phyloP scores from a whole-genome alignment of 306 rosid species.

The Amphicarpaea edgeworthii region DNA sequence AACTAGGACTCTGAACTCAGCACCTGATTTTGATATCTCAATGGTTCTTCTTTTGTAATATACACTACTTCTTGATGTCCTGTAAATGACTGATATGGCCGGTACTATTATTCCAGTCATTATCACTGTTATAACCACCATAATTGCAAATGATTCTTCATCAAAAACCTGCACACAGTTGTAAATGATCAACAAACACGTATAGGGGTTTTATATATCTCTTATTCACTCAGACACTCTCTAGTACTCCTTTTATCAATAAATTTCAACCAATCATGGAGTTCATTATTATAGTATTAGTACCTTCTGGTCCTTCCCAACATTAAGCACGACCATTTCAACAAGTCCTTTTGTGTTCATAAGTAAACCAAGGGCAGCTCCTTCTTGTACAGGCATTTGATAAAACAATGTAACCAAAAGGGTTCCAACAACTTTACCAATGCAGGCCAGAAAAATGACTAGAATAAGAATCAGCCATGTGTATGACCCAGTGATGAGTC shows the following conservation, averaged over 20 bases:
- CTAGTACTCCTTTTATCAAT: too few relatives aligned
- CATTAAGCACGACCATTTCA: slow-evolving; percentile 87
- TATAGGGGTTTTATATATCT: too few relatives aligned
- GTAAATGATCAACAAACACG: slow-evolving; percentile 7
- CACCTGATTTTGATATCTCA: slow-evolving; percentile 64
- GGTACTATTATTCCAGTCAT: slow-evolving; percentile 84
- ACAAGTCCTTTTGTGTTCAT: slow-evolving; percentile 97
- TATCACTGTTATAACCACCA: slow-evolving; percentile 74
- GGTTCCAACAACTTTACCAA: slow-evolving; percentile 82
- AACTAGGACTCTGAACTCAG: slow-evolving; percentile 68
- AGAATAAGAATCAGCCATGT: slow-evolving; percentile 68
- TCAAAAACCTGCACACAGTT: slow-evolving; percentile 70
- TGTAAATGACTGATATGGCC: slow-evolving; percentile 61
- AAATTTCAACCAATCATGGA: too few relatives aligned
- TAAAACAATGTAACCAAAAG: slow-evolving; percentile 60
- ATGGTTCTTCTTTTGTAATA: slow-evolving; percentile 76
- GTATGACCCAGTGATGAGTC: slow-evolving; percentile 41
- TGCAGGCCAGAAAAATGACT: slow-evolving; percentile 65
- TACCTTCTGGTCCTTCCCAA: slow-evolving; percentile 89
- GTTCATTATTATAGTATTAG: not conserved
- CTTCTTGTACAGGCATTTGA: slow-evolving; percentile 74
- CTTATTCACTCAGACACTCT: too few relatives aligned
- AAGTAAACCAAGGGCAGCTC: slow-evolving; percentile 78
- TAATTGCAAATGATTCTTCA: slow-evolving; percentile 79
- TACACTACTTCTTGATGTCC: slow-evolving; percentile 61